Evolutionary conservation across 75 land plant species (phyloP).

Genomic region (Ceratopteris richardii): DNA sequence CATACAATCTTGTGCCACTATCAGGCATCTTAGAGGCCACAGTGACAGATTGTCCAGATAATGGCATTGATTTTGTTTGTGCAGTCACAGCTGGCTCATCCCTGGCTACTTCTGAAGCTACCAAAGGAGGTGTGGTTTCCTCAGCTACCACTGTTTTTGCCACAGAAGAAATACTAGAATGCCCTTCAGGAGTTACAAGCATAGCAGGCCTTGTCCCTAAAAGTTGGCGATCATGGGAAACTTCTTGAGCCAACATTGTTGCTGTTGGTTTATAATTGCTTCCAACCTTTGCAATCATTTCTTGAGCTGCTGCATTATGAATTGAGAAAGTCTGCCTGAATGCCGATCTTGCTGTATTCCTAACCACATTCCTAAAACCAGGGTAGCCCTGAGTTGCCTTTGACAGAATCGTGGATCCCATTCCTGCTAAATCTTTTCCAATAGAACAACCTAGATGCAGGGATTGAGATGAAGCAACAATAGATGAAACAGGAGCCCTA

Average conservation of each 20-base stretch:
- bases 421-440: slow-evolving; percentile 1
- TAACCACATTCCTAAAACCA: neutral
- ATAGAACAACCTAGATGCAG: neutral
- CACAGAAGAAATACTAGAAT: neutral
- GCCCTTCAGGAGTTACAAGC: neutral
- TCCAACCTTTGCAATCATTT: neutral
- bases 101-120: neutral
- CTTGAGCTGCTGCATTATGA: neutral
- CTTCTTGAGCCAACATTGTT: neutral
- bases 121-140: neutral
- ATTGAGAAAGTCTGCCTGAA: neutral
- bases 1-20: slow-evolving; percentile 28
- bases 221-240: too few species aligned
- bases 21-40: slow-evolving; percentile 11
- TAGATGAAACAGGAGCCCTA: slow-evolving; percentile 34
- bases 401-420: neutral
- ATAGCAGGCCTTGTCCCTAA: neutral
- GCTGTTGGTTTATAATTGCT: neutral
- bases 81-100: neutral
- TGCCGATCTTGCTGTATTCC: neutral
- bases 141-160: neutral
- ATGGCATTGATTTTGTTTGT: neutral
- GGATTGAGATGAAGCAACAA: neutral
- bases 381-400: neutral
- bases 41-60: slow-evolving; percentile 25